Evolutionary conservation across 2,329 filamentous ascomycete genomes (phyloP).

Genomic region (Fusarium coffeatum): DNA sequence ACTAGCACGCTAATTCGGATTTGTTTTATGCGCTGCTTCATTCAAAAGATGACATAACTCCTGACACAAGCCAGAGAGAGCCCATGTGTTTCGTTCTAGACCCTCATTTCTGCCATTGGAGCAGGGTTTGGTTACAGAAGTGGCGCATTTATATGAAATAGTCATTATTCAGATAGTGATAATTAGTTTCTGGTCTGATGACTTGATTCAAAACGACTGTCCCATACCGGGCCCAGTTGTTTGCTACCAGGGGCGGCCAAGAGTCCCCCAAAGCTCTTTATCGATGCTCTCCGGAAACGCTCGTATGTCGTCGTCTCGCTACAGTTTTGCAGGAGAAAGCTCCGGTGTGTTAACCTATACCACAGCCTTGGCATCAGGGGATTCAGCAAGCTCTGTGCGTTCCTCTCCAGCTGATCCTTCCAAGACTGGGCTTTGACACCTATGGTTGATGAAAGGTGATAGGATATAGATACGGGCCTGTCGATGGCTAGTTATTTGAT

Average conservation of each 20-base stretch:
- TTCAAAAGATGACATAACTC: not conserved
- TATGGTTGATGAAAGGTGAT: conserved; percentile 1
- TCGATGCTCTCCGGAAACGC: conserved; percentile 1
- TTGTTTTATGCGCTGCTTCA: not conserved
- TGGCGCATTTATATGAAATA: not conserved
- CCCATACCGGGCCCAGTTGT: not conserved
- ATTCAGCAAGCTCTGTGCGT: conserved; percentile 29
- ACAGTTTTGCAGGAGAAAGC: not conserved
- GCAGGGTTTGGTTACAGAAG: not conserved
- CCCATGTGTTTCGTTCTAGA: not conserved
- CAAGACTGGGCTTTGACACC: conserved; percentile 15
- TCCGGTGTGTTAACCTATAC: conserved; percentile 5
- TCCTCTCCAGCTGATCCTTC: conserved; percentile 29
- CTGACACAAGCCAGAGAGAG: not conserved
- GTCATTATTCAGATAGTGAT: not conserved
- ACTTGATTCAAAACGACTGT: not conserved
- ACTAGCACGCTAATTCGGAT: not conserved
- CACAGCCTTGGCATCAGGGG: conserved; percentile 29
- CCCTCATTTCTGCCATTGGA: not conserved
- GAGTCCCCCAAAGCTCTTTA: not conserved
- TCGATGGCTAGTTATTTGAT: conserved; percentile 27
- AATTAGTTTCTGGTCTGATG: not conserved
- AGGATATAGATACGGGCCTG: conserved; percentile 8
- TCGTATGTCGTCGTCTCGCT: not conserved
- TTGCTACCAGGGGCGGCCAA: not conserved